Evolutionary conservation across 805 yeast genomes (phyloP), one percentile per base, ranked within the genome.

Genomic region (Myxozyma udenii): DNA sequence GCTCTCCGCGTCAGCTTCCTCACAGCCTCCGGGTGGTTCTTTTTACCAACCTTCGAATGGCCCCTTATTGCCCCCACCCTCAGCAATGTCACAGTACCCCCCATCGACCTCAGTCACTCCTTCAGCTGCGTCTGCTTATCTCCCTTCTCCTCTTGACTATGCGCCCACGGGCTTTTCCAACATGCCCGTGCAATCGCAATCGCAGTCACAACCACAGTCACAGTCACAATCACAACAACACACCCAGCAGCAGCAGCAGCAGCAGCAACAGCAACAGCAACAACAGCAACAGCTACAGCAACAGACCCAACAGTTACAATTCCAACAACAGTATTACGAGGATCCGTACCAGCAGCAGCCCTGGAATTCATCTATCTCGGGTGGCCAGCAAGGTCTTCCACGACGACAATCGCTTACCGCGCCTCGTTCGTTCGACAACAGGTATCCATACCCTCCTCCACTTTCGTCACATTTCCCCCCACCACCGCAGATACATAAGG

Each of bases 341-440:
- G 53, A 49, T 18, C 30, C 40, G 11, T 49, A 49, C 32, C 53
- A 38, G 32, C 33, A 28, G 14, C 33, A 28, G 14, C 46, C 37
- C 19, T 50, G 54, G 54, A 25, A 41, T 12, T 45, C 49, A 6
- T 23, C 46, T 6, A 23, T 44, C 11, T 7, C 50, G 21, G 28
- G 37, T 32, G 14, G 35, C 6, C 44, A 41, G 35, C 44, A 35
- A 18, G 43, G 30, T 32, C 40, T 51, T 11, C 43, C 14, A 12
- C 51, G 55, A 4, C 46, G 55, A n/a, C 55, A 50, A 12, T 51
- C 55, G 22, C 51, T 46, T 18, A 30, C 55, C 16, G 45, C 55
- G 4, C 55, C 55, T 4, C 47, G 55, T 30, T 46, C 51, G 22
- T 46, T 51, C 39, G 51, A 46, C 16, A 30, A 40, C 23, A 36